Evolutionary conservation across 2,329 filamentous ascomycete species (phyloP).

Genomic region (Aspergillus thermomutatus): DNA sequence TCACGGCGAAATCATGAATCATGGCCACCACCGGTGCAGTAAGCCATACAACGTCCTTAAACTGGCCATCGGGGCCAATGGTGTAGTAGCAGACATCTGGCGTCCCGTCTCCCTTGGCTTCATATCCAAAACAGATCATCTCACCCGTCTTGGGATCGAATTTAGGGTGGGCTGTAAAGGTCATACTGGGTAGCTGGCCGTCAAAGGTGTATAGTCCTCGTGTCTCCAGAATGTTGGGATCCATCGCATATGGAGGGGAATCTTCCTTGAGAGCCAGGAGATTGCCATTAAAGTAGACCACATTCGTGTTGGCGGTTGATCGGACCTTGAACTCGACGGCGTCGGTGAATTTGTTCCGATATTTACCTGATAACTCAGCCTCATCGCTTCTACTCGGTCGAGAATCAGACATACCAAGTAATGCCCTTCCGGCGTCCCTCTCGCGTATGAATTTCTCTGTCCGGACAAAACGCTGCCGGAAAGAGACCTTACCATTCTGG

Average conservation of each 20-base stretch:
- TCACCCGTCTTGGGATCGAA: constrained; percentile 50
- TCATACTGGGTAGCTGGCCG: constrained; percentile 46
- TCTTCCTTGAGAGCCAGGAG: constrained; percentile 48
- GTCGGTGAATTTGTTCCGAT: constrained; percentile 42
- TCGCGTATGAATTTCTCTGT: constrained; percentile 43
- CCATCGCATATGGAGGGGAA: constrained; percentile 51
- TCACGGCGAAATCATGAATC: constrained; percentile 45
- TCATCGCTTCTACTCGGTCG: too few relatives aligned
- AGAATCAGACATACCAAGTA: too few relatives aligned
- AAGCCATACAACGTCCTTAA: constrained; percentile 33
- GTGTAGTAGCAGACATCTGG: constrained; percentile 38
- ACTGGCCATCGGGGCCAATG: constrained; percentile 27
- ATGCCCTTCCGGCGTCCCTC: constrained; percentile 31
- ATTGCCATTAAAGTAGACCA: constrained; percentile 56
- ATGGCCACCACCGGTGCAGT: constrained; percentile 35
- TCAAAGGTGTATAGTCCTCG: constrained; percentile 50
- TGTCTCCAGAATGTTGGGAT: constrained; percentile 48
- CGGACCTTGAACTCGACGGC: constrained; percentile 31
- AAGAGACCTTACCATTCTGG: constrained; percentile 29
- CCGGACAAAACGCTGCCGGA: constrained; percentile 38
- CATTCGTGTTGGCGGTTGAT: constrained; percentile 56
- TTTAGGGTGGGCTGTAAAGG: constrained; percentile 53
- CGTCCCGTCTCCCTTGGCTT: constrained; percentile 41
- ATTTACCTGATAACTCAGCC: constrained; percentile 27
- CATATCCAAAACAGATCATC: constrained; percentile 52